Percentiles rank a stretch among this genome's conserved stretches.
Conservation (phyloP, 805 yeast species). For the Teunomyces barrocoloradensis region DNA sequence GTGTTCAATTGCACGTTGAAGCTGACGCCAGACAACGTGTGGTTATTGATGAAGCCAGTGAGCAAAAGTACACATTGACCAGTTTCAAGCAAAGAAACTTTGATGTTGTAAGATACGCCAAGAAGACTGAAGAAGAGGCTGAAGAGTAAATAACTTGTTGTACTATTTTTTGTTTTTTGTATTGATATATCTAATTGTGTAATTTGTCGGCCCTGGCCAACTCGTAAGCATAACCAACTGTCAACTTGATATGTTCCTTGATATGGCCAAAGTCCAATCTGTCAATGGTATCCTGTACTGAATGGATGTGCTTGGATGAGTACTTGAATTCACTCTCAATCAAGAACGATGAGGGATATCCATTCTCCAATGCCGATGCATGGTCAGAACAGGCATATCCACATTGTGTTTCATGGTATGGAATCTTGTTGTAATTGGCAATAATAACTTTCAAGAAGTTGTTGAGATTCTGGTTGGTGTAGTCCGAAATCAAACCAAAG, state of each 20-base stretch:
- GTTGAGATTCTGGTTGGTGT: constrained; percentile 53
- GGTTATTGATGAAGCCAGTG: constrained; percentile 29
- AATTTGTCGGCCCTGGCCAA: constrained; percentile 30
- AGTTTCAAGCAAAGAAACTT: constrained; percentile 33
- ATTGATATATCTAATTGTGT: constrained; percentile 8
- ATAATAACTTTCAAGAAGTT: constrained; percentile 62
- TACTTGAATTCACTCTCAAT: constrained; percentile 70
- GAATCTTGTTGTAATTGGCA: constrained; percentile 60
- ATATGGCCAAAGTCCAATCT: constrained; percentile 75
- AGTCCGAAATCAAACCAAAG: constrained; percentile 80
- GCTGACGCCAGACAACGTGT: constrained; percentile 37
- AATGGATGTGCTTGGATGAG: constrained; percentile 71
- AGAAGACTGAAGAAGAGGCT: constrained; percentile 24
- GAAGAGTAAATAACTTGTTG: constrained; percentile 5
- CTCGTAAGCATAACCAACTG: constrained; percentile 72
- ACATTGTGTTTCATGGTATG: constrained; percentile 72
- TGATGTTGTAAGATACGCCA: constrained; percentile 41
- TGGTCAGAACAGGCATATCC: constrained; percentile 96
- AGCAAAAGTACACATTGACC: constrained; percentile 28
- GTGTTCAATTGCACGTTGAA: constrained; percentile 40
- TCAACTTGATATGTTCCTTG: constrained; percentile 74
- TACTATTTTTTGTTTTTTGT: background rate
- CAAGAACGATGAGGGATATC: constrained; percentile 81
- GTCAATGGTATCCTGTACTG: constrained; percentile 77
- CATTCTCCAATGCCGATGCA: constrained; percentile 77